Base-by-base conservation (phyloP, 805 yeast species). In the Monosporozyma solicola region DNA sequence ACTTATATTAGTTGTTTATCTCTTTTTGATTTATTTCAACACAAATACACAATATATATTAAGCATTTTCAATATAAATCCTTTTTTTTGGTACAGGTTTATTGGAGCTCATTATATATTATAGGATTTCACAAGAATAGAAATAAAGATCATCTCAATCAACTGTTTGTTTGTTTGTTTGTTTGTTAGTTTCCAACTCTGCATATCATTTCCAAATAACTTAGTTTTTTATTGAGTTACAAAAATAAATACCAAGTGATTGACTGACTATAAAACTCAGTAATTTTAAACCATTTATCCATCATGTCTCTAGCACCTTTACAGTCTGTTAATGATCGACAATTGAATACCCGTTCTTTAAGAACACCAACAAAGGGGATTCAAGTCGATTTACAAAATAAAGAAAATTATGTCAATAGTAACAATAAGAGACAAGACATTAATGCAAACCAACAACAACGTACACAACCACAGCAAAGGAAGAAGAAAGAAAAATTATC, bases 401-500 rank as follows among this genome's bases (percentile, higher is more conserved):
- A 58, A 47, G 57, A 57, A 51, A 58, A 57, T 48, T 69, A 39
- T 41, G 20, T 37, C 24, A 49, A 55, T 29, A 39, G 25, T 47
- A 52, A 54, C 39, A 48, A 51, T 29, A 50, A 61, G 47, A 57
- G 61, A 25, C 51, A 53, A 33, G 52, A 60, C 45, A 44, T 27
- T 20, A 39, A 52, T 37, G 24, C 33, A 16, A 27, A 37, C 9
- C 50, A 39, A 39, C 46, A 37, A 22, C 46, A 52, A 20, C 50
- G 59, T 29, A 44, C 53, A 25, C 49, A 59, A 29, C 60, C 57
- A 31, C 65, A 59, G 37, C 61, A 56, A 35, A 83, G 80, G 68
- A 87, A 85, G 78, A 85, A 85, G 74, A 90, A 86, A 70, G 96
- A 89, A 67, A 92, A 92, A 69, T 75, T 89, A 44, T 86, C 96